phyloP scores from a whole-genome alignment of 192 early-diverging fungal genomes.

The Coemansia sp. region DNA sequence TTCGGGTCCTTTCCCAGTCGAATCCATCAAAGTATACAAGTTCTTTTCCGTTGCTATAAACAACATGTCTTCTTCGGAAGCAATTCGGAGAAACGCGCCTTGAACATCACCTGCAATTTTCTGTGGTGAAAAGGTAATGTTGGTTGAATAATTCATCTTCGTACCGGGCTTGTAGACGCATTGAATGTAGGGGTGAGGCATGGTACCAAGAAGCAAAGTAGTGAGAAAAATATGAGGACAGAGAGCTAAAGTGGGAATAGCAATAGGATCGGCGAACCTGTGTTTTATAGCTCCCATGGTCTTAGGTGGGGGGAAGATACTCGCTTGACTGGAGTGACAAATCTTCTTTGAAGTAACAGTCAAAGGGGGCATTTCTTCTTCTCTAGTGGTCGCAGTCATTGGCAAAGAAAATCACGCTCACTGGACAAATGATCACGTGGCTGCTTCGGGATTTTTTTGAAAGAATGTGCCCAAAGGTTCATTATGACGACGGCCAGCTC shows the following conservation, averaged over 20 bases:
- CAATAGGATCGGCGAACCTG: background rate
- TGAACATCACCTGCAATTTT: background rate
- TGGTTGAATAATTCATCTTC: background rate
- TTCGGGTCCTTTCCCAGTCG: background rate
- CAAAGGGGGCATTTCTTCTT: background rate
- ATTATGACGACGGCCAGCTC: background rate
- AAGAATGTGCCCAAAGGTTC: background rate
- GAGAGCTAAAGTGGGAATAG: background rate
- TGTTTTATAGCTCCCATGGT: background rate
- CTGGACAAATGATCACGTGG: background rate
- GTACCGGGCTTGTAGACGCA: constrained; percentile 1
- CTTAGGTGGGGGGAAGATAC: background rate
- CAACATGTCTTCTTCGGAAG: background rate
- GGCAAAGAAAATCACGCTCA: background rate
- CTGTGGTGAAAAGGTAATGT: background rate
- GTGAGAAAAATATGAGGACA: background rate
- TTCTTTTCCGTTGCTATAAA: background rate
- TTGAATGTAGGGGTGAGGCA: background rate
- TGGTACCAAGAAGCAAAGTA: background rate
- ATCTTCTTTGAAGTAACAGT: background rate
- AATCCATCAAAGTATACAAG: background rate
- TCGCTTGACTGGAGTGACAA: background rate
- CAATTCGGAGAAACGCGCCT: background rate
- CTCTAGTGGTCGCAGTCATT: background rate
- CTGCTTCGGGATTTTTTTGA: background rate